A percentile compares a stretch with the other conserved stretches of the same genome.
phyloP scores from a whole-genome alignment of 345 rosid genomes.

The Lumnitzera littorea region DNA sequence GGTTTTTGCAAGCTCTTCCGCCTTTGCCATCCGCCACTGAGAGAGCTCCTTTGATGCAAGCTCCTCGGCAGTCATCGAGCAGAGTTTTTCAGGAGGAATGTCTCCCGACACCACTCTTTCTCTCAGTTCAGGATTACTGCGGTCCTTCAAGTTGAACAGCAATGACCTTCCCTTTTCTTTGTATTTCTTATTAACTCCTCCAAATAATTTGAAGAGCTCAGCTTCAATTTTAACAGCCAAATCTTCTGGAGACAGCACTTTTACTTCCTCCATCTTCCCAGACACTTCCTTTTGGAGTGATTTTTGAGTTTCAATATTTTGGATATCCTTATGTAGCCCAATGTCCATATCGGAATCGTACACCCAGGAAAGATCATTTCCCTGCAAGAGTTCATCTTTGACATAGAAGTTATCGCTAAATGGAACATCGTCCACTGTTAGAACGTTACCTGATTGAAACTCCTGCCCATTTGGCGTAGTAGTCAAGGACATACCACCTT shows the following conservation, averaged over 20 bases:
- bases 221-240: slow-evolving; percentile 64
- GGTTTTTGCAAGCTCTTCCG: slow-evolving; percentile 90
- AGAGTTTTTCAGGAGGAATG: slow-evolving; percentile 56
- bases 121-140: slow-evolving; percentile 76
- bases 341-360: slow-evolving; percentile 42
- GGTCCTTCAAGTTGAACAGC: slow-evolving; percentile 84
- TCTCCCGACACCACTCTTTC: slow-evolving; percentile 72
- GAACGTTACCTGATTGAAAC: slow-evolving; percentile 30
- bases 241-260: slow-evolving; percentile 30
- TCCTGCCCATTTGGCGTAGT: slow-evolving; percentile 27
- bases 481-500: slow-evolving; percentile 13
- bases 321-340: slow-evolving; percentile 24
- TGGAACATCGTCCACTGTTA: slow-evolving; percentile 52
- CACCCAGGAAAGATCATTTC: slow-evolving; percentile 89
- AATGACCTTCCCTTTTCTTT: slow-evolving; percentile 90
- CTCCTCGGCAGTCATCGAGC: slow-evolving; percentile 90
- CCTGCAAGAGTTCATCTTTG: slow-evolving; percentile 89
- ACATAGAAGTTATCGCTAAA: slow-evolving; percentile 65
- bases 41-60: slow-evolving; percentile 96
- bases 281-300: slow-evolving; percentile 12
- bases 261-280: slow-evolving; percentile 12
- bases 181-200: slow-evolving; percentile 94
- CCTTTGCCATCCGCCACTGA: slow-evolving; percentile 91
- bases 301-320: slow-evolving; percentile 13
- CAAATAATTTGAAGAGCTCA: slow-evolving; percentile 73